These are phyloP conservation scores for Cladophialophora psammophila DNA, from an alignment of 2,329 filamentous ascomycete species.

Conservation along the genomic window DNA sequence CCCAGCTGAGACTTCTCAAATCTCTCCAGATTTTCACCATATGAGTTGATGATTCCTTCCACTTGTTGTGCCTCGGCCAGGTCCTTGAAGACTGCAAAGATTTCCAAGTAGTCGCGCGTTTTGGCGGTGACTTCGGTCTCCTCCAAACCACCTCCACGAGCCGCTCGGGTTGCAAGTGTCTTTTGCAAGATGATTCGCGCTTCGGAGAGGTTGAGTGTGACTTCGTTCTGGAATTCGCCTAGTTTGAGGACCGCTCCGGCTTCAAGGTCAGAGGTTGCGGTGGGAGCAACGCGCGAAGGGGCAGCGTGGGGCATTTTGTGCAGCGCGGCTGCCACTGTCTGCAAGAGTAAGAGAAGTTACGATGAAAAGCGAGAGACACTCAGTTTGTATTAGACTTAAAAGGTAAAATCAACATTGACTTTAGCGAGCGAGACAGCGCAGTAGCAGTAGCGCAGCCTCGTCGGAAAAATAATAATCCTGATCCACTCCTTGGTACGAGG, in stretches of 20 bases:
- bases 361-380: not conserved
- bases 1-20: slow-evolving; percentile 86
- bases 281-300: slow-evolving; percentile 44
- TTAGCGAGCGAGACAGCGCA: not conserved
- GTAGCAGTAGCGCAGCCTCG: not conserved
- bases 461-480: slow-evolving; percentile 8
- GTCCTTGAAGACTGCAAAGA: slow-evolving; percentile 94
- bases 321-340: not conserved
- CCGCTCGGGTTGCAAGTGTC: slow-evolving; percentile 70
- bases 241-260: slow-evolving; percentile 81
- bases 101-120: slow-evolving; percentile 90
- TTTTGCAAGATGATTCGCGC: slow-evolving; percentile 91
- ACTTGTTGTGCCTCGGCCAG: slow-evolving; percentile 96
- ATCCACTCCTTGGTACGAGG: not conserved
- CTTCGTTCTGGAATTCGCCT: slow-evolving; percentile 91
- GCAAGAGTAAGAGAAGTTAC: not conserved
- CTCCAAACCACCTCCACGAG: slow-evolving; percentile 50
- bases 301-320: slow-evolving; percentile 39
- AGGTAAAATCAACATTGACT: not conserved
- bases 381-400: not conserved
- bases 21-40: slow-evolving; percentile 77
- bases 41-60: slow-evolving; percentile 80
- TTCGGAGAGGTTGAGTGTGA: slow-evolving; percentile 90
- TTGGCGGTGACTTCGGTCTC: slow-evolving; percentile 71
- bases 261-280: slow-evolving; percentile 79